Conservation (phyloP, 257 asterid species). For the Cinchona pubescens region DNA sequence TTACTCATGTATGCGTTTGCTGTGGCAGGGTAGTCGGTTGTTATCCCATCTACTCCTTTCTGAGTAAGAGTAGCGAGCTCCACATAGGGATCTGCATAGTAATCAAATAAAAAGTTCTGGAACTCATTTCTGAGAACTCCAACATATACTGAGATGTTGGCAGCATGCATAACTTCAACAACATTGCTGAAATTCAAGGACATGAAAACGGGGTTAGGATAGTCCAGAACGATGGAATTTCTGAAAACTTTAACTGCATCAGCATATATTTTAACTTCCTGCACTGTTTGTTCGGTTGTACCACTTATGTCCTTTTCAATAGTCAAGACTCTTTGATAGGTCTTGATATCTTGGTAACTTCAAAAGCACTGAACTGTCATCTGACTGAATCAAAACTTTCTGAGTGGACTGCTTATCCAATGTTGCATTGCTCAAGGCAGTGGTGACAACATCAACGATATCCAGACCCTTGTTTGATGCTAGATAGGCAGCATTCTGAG, state of each 20-base stretch:
- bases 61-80: slow-evolving; percentile 51
- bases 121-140: slow-evolving; percentile 71
- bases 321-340: slow-evolving; percentile 53
- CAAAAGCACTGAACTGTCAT: slow-evolving; percentile 58
- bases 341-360: slow-evolving; percentile 48
- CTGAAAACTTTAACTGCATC: slow-evolving; percentile 65
- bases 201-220: slow-evolving; percentile 33
- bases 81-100: slow-evolving; percentile 70
- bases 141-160: slow-evolving; percentile 67
- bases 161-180: slow-evolving; percentile 61
- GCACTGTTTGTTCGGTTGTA: slow-evolving; percentile 40
- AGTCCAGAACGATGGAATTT: slow-evolving; percentile 41
- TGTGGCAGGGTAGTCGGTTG: slow-evolving; percentile 73
- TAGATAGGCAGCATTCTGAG: slow-evolving; percentile 67
- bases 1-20: slow-evolving; percentile 59
- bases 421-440: slow-evolving; percentile 58
- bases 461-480: slow-evolving; percentile 63
- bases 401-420: slow-evolving; percentile 53
- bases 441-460: slow-evolving; percentile 46
- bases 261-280: slow-evolving; percentile 72
- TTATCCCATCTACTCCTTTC: slow-evolving; percentile 55
- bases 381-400: slow-evolving; percentile 66
- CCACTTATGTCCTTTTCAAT: slow-evolving; percentile 37
- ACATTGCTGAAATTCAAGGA: slow-evolving; percentile 51
- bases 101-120: slow-evolving; percentile 62